These are phyloP conservation scores for Saccharomyces hybrid DNA, from an alignment of 1,139 yeast species.

Conservation along the genomic window DNA sequence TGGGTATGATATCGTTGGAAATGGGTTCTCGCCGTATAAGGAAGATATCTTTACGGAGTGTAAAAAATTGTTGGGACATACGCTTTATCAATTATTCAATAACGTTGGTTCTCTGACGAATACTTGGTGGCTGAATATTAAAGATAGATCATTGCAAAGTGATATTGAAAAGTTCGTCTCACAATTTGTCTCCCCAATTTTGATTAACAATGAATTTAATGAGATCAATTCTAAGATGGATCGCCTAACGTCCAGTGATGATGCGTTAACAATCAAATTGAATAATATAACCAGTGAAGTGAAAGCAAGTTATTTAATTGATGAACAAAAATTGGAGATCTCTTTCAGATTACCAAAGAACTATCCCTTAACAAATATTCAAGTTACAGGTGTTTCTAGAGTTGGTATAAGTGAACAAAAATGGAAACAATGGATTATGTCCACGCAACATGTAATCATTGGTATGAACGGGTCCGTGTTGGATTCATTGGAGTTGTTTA, in stretches of 20 bases:
- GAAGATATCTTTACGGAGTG: conserved; percentile 32
- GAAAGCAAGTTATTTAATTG: conserved; percentile 67
- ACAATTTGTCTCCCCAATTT: conserved; percentile 52
- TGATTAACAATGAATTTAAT: conserved; percentile 52
- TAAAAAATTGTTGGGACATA: conserved; percentile 42
- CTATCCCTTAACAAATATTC: conserved; percentile 68
- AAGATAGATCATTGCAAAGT: conserved; percentile 37
- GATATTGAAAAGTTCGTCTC: conserved; percentile 58
- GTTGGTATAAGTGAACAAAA: conserved; percentile 90
- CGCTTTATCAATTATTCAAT: conserved; percentile 50
- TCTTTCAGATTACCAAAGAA: conserved; percentile 60
- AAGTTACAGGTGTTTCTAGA: conserved; percentile 69
- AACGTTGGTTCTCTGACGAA: conserved; percentile 63
- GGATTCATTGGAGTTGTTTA: conserved; percentile 76
- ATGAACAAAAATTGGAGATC: conserved; percentile 83
- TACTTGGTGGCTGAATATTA: conserved; percentile 57
- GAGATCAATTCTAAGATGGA: conserved; percentile 41
- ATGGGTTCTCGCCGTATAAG: conserved; percentile 17
- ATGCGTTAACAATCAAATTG: conserved; percentile 55
- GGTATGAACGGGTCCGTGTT: conserved; percentile 73
- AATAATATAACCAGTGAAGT: conserved; percentile 62
- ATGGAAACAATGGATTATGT: conserved; percentile 93
- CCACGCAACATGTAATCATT: conserved; percentile 69
- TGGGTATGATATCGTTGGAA: conserved; percentile 23
- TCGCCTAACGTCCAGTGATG: conserved; percentile 39